Evolutionary conservation across 352 stramenopile species (phyloP).

Genomic region (Phytopythium vexans): DNA sequence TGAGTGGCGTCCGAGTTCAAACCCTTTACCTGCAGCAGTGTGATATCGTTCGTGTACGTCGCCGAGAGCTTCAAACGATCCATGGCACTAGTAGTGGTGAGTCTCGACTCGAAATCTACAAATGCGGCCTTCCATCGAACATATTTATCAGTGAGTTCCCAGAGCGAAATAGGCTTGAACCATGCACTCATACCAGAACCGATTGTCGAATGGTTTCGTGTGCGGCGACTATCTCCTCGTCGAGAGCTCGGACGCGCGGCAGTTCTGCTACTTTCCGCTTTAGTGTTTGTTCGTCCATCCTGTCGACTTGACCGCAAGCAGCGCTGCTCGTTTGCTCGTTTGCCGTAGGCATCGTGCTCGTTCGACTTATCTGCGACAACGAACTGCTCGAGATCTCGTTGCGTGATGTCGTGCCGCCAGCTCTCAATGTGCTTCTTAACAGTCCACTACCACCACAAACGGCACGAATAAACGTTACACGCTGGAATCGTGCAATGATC

Average conservation of each 20-base stretch:
- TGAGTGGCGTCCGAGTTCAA: neutral
- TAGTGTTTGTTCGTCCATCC: too few species aligned
- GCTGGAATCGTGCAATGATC: too few species aligned
- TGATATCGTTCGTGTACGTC: constrained; percentile 37
- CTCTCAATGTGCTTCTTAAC: too few species aligned
- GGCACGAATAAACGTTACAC: too few species aligned
- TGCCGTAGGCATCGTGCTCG: too few species aligned
- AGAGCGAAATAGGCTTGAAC: neutral
- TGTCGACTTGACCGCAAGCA: too few species aligned
- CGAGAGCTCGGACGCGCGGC: constrained; percentile 20
- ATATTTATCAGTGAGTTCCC: neutral
- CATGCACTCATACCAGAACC: constrained; percentile 14
- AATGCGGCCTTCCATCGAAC: constrained; percentile 20
- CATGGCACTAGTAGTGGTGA: constrained; percentile 19
- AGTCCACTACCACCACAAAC: too few species aligned
- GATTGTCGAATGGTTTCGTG: constrained; percentile 32
- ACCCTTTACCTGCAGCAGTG: constrained; percentile 34
- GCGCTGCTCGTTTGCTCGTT: too few species aligned
- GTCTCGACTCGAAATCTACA: constrained; percentile 17
- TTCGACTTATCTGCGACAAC: too few species aligned
- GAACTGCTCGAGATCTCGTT: too few species aligned
- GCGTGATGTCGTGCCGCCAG: too few species aligned
- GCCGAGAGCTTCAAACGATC: constrained; percentile 48
- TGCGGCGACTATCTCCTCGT: constrained; percentile 23
- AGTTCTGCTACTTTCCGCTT: too few species aligned